Percentiles rank a stretch among this genome's conserved stretches.
phyloP scores from a whole-genome alignment of 208 protist species.

The Jaenimonas drosophilae region DNA sequence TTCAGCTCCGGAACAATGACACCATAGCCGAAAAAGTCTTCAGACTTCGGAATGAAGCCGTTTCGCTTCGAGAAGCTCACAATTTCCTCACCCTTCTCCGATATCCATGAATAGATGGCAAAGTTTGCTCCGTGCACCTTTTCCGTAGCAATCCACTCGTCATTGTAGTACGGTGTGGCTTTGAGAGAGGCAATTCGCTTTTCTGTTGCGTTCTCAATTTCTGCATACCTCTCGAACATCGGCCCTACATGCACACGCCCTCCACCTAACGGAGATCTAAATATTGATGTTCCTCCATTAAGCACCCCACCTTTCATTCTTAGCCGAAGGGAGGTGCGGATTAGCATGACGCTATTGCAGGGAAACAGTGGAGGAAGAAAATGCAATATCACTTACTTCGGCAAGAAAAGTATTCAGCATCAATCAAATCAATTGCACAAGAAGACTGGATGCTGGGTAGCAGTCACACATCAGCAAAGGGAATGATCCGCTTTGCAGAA shows the following conservation, averaged over 20 bases:
- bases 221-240: slow-evolving; percentile 79
- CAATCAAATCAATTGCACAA: too few species aligned
- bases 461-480: slow-evolving; percentile 9
- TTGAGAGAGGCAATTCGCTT: slow-evolving; percentile 50
- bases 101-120: slow-evolving; percentile 19
- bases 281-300: too few species aligned
- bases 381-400: too few species aligned
- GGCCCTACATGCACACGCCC: too few species aligned
- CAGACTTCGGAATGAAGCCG: slow-evolving; percentile 60
- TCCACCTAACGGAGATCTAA: too few species aligned
- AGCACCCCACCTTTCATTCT: too few species aligned
- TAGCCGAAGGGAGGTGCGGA: too few species aligned
- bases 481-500: slow-evolving; percentile 29
- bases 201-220: slow-evolving; percentile 75
- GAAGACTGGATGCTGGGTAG: background rate
- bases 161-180: slow-evolving; percentile 30
- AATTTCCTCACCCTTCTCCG: slow-evolving; percentile 1
- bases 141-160: slow-evolving; percentile 85
- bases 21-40: slow-evolving; percentile 87
- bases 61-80: slow-evolving; percentile 72
- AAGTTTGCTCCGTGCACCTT: slow-evolving; percentile 89
- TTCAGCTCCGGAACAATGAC: slow-evolving; percentile 60
- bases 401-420: too few species aligned
- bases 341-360: too few species aligned
- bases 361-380: slow-evolving; percentile 1